A percentile compares a stretch with the other conserved stretches of the same genome.
Evolutionary conservation across 2,329 filamentous ascomycete genomes (phyloP).

Genomic region (Pseudogymnoascus sp.): DNA sequence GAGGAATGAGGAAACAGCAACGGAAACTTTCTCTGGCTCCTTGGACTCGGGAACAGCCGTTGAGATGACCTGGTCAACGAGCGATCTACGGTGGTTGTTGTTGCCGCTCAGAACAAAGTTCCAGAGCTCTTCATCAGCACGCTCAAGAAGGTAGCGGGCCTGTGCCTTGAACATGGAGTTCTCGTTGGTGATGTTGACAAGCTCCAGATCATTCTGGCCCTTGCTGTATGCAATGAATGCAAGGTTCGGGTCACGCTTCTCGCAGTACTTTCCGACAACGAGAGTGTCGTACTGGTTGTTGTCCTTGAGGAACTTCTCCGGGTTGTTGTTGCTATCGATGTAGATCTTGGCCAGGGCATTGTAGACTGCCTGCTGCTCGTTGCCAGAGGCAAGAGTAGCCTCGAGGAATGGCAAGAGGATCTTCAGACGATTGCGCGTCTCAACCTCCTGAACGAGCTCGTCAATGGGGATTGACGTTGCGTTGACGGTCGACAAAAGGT

Average conservation of each 20-base stretch:
- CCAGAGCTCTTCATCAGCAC: constrained; percentile 87
- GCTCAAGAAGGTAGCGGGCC: constrained; percentile 86
- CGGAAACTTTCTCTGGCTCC: constrained; percentile 88
- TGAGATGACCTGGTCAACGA: constrained; percentile 92
- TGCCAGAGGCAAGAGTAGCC: constrained; percentile 77
- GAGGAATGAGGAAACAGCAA: constrained; percentile 90
- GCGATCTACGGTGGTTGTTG: constrained; percentile 87
- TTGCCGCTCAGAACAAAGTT: constrained; percentile 88
- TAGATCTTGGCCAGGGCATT: constrained; percentile 99
- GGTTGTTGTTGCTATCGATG: constrained; percentile 97
- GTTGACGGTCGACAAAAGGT: constrained; percentile 75
- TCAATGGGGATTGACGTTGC: constrained; percentile 84
- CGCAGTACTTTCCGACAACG: constrained; percentile 91
- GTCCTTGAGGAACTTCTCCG: constrained; percentile 93
- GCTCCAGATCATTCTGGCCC: constrained; percentile 92
- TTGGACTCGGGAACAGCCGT: constrained; percentile 89
- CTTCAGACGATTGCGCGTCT: constrained; percentile 91
- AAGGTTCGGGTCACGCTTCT: constrained; percentile 94
- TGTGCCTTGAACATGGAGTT: constrained; percentile 99
- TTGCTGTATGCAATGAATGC: constrained; percentile 93
- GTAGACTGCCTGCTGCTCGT: constrained; percentile 93
- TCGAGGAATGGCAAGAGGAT: constrained; percentile 93
- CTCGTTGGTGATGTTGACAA: constrained; percentile 97
- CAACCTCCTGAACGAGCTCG: constrained; percentile 88
- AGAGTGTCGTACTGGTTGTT: constrained; percentile 95